A percentile compares a stretch with the other conserved stretches of the same genome.
Evolutionary conservation across 225 moss, liverwort and hornwort species (phyloP).

Genomic region (Ulota crispa): DNA sequence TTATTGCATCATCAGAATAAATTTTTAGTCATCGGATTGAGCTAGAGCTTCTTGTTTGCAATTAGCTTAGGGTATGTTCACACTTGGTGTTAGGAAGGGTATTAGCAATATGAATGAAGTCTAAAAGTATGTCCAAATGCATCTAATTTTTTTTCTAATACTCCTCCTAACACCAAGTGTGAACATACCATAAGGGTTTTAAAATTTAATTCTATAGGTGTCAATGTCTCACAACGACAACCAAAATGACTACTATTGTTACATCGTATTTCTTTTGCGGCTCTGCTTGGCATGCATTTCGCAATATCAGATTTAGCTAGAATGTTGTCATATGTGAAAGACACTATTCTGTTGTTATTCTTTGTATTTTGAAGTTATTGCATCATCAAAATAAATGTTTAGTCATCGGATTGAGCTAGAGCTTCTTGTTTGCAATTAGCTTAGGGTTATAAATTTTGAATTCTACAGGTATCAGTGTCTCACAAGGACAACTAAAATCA

Average conservation of each 20-base stretch:
- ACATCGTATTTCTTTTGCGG: neutral
- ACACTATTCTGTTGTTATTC: neutral
- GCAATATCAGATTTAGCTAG: slow-evolving; percentile 10
- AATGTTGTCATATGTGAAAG: neutral
- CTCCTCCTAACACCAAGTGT: too few relatives aligned
- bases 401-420: neutral
- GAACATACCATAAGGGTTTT: too few relatives aligned
- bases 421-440: neutral
- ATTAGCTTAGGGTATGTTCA: neutral
- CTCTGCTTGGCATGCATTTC: neutral
- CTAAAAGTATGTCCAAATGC: too few relatives aligned
- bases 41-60: neutral
- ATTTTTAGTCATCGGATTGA: neutral
- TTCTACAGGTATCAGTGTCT: neutral
- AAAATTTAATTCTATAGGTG: neutral
- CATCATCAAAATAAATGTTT: neutral
- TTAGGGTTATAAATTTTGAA: neutral
- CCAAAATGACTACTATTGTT: neutral
- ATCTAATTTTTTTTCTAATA: too few relatives aligned
- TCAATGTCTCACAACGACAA: neutral
- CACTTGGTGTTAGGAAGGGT: too few relatives aligned
- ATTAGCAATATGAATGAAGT: too few relatives aligned
- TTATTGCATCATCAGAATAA: neutral
- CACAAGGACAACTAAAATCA: neutral
- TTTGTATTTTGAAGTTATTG: neutral